A percentile compares a stretch with the other conserved stretches of the same genome.
phyloP scores from a whole-genome alignment of 1,139 yeast genomes.

The Maudiozyma humilis region DNA sequence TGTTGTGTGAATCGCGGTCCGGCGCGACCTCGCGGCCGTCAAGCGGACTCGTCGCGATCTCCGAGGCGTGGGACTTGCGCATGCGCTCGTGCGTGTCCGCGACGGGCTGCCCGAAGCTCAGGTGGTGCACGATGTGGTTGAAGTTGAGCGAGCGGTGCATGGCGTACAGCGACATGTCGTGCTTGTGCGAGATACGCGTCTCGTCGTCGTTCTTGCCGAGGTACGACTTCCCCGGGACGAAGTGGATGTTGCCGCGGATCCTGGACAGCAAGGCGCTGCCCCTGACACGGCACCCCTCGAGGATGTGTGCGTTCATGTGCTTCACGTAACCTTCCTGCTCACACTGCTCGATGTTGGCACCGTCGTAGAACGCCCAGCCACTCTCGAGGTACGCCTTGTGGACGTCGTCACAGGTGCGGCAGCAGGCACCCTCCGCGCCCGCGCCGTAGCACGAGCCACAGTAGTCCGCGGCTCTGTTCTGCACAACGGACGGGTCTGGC shows the following conservation, averaged over 20 bases:
- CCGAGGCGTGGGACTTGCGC: conserved; percentile 9
- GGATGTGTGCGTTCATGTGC: conserved; percentile 46
- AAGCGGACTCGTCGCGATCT: conserved; percentile 59
- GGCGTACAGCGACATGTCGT: conserved; percentile 69
- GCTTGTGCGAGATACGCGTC: conserved; percentile 44
- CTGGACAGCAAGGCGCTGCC: conserved; percentile 78
- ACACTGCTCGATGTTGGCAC: conserved; percentile 79
- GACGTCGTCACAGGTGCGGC: conserved; percentile 81
- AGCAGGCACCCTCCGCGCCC: conserved; percentile 61
- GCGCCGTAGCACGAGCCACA: conserved; percentile 95
- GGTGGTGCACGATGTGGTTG: conserved; percentile 67
- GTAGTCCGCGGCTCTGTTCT: conserved; percentile 25
- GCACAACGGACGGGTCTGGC: not conserved
- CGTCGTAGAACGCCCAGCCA: conserved; percentile 88
- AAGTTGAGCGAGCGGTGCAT: conserved; percentile 51
- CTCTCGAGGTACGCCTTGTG: conserved; percentile 65
- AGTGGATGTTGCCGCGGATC: conserved; percentile 84
- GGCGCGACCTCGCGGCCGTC: conserved; percentile 44
- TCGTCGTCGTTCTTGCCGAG: conserved; percentile 37
- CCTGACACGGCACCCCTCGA: conserved; percentile 80
- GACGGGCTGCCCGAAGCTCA: conserved; percentile 72
- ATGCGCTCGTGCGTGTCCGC: conserved; percentile 18
- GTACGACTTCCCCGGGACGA: conserved; percentile 81
- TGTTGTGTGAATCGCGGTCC: conserved; percentile 43
- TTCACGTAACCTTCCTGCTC: conserved; percentile 78